These are phyloP conservation scores for Kickxella alabastrina DNA, from an alignment of 192 early-diverging fungal genomes.

Conservation along the genomic window DNA sequence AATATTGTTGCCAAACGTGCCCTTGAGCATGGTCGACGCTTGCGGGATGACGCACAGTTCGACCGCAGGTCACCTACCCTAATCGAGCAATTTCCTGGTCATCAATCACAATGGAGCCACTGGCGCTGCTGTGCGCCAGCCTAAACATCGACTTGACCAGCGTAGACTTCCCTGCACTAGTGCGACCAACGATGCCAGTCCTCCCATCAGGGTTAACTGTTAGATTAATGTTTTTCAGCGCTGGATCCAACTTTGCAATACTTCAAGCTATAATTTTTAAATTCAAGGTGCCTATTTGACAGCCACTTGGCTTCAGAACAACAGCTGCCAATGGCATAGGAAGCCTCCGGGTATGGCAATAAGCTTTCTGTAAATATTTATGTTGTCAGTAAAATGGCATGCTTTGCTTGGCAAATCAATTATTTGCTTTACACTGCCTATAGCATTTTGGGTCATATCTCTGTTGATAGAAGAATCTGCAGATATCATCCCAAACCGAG, in stretches of 20 bases:
- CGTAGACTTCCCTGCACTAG: slow-evolving; percentile 64
- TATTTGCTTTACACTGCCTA: no score
- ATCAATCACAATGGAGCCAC: slow-evolving; percentile 66
- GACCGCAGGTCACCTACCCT: slow-evolving; percentile 64
- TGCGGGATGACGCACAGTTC: slow-evolving; percentile 57
- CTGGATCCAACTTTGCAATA: slow-evolving; percentile 13
- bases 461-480: no score
- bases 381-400: no score
- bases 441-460: no score
- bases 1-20: slow-evolving; percentile 60
- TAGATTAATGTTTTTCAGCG: slow-evolving; percentile 45
- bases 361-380: no score
- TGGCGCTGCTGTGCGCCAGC: slow-evolving; percentile 56
- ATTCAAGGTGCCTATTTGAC: slow-evolving; percentile 15
- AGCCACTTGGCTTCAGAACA: slow-evolving; percentile 22
- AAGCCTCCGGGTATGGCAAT: slow-evolving; percentile 9
- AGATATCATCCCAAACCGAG: no score
- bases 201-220: slow-evolving; percentile 56
- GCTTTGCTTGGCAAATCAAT: no score
- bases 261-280: slow-evolving; percentile 20
- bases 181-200: slow-evolving; percentile 55
- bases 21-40: slow-evolving; percentile 62
- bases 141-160: slow-evolving; percentile 57
- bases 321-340: slow-evolving; percentile 3
- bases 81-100: slow-evolving; percentile 66